Evolutionary conservation across 805 yeast genomes (phyloP).

Genomic region (Candida odintsovae): DNA sequence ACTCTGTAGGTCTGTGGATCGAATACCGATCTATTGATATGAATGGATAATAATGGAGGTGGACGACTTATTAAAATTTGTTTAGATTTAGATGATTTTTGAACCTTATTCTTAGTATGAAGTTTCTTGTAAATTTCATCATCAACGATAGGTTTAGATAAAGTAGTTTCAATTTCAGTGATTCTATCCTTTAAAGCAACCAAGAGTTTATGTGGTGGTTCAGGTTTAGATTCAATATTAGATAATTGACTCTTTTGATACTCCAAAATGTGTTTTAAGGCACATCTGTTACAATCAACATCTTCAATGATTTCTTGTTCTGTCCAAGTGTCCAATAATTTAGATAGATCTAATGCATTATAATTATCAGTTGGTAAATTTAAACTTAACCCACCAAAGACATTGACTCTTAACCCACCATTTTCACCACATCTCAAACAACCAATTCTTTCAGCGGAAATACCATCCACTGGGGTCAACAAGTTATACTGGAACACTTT

Average conservation of each 20-base stretch:
- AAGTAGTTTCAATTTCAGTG: constrained; percentile 42
- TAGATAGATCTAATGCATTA: constrained; percentile 40
- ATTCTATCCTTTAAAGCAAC: constrained; percentile 40
- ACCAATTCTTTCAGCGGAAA: constrained; percentile 83
- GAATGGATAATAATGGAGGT: constrained; percentile 78
- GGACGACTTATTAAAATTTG: constrained; percentile 77
- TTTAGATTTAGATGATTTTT: constrained; percentile 75
- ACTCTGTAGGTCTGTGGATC: constrained; percentile 82
- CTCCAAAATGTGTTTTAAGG: constrained; percentile 55
- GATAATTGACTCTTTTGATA: constrained; percentile 37
- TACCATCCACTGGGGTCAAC: constrained; percentile 89
- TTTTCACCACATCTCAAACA: constrained; percentile 89
- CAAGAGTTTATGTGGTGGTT: constrained; percentile 24
- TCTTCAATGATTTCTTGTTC: constrained; percentile 85
- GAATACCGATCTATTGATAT: constrained; percentile 89
- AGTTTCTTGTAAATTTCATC: constrained; percentile 74
- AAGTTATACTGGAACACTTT: constrained; percentile 49
- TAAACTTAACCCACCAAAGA: constrained; percentile 66
- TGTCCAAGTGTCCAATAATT: constrained; percentile 59
- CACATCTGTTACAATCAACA: constrained; percentile 93
- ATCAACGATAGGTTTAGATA: constrained; percentile 61
- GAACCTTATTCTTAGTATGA: constrained; percentile 68
- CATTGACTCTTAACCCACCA: constrained; percentile 85
- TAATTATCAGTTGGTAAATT: constrained; percentile 52
- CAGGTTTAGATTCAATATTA: constrained; percentile 19